Conservation (phyloP, 805 yeast genomes). For the Wickerhamiella dianesei region DNA sequence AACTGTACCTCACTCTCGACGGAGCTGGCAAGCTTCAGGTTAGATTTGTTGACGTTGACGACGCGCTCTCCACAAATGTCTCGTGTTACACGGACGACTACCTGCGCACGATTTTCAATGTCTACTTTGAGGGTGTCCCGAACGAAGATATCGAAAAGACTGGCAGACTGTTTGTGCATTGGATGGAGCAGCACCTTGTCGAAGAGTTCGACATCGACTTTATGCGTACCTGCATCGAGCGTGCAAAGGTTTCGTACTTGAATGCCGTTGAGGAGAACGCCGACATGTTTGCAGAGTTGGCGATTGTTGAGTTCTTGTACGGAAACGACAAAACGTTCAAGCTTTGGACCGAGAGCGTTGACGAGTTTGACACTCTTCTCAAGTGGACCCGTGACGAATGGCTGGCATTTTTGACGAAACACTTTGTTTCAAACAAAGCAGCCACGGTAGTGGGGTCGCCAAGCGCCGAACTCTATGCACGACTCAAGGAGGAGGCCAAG, state of each 20-base stretch:
- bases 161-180: constrained; percentile 34
- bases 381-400: constrained; percentile 58
- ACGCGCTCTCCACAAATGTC: constrained; percentile 61
- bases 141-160: constrained; percentile 27
- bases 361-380: constrained; percentile 45
- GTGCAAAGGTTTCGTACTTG: constrained; percentile 42
- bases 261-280: constrained; percentile 36
- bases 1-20: constrained; percentile 61
- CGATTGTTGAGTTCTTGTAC: constrained; percentile 68
- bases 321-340: constrained; percentile 56
- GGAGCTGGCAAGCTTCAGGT: constrained; percentile 64
- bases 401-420: constrained; percentile 39
- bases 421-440: constrained; percentile 47
- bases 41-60: constrained; percentile 58
- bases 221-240: constrained; percentile 55
- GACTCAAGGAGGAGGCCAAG: constrained; percentile 38
- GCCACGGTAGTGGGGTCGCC: constrained; percentile 64
- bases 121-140: constrained; percentile 61
- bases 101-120: constrained; percentile 42
- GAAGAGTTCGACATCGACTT: constrained; percentile 46
- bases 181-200: constrained; percentile 32
- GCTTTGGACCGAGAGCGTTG: constrained; percentile 39
- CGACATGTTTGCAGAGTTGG: constrained; percentile 45
- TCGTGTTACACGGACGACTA: constrained; percentile 65
- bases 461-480: constrained; percentile 43